Base-by-base conservation (phyloP, 2,329 filamentous ascomycete species). In the Monilinia fructigena region DNA sequence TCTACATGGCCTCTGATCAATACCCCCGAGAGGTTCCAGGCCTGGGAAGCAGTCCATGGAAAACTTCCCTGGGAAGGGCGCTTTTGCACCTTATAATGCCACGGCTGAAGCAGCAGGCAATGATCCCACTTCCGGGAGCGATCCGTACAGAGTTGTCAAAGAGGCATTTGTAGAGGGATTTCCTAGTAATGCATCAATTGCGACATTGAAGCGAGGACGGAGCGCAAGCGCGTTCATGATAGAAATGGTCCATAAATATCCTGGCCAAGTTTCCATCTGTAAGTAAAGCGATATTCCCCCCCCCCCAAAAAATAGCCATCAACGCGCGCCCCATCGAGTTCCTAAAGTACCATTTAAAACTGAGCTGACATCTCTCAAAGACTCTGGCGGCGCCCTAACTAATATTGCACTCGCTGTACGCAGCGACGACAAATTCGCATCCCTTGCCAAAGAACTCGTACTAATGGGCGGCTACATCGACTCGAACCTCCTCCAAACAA, bases 381-480 rank as follows among this genome's bases (percentile, higher is more conserved):
- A 78, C 70, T 75, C 79, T 10, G 80, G 76, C 10, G 80, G 81
- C 10, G 76, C 81, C 3, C 67, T 83, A 70, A 83, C 82, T 20
- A 83, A 83, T 68, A 74, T 83, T 45, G 82, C 81, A 3, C 71
- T 83, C 60, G 82, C 82, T 1, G 75, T 79, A 31, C 77, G 80
- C 7, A 74, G 82, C 70, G 80, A 83, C 71, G 74, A 80, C 3
- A 73, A 75, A 14, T 83, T 83, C 70, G 81, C 82, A 1, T 76
- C 75, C 31, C 72, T 80, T 58, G 77, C 80, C 6, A 82, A 80
- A 70, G 79, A 80, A 40, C 74, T 83, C 4, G 76, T 82, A 35
- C 77, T 83, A 62, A 84, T 83, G 81, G 81, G 82, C 63, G 80
- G 81, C 2, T 83, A 81, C 70, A 71, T 83, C 28, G 82, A 83